Conservation (phyloP, 352 stramenopile species). For the Thraustochytrium striatum region DNA sequence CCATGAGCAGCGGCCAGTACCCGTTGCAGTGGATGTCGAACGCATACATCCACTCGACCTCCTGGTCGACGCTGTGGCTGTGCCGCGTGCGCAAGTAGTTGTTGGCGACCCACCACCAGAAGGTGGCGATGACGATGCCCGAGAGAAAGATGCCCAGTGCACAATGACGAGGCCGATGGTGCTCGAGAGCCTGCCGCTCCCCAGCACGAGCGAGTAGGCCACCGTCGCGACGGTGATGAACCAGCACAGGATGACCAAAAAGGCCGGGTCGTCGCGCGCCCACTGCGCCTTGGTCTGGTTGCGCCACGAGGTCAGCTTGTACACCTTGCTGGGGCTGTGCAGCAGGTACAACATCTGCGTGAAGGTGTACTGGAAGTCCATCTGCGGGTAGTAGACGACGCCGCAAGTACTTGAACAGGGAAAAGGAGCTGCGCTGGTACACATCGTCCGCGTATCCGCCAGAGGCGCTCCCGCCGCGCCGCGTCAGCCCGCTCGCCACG, state of each 20-base stretch:
- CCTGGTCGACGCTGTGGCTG: constrained; percentile 83
- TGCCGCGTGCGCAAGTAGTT: constrained; percentile 57
- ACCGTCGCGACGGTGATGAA: constrained; percentile 73
- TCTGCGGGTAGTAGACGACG: constrained; percentile 44
- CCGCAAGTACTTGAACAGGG: constrained; percentile 31
- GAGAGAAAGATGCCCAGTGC: constrained; percentile 50
- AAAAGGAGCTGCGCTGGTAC: neutral
- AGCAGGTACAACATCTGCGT: constrained; percentile 50
- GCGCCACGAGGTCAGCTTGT: constrained; percentile 48
- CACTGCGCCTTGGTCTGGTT: constrained; percentile 96
- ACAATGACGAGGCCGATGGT: constrained; percentile 51
- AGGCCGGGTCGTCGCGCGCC: constrained; percentile 92
- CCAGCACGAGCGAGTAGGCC: constrained; percentile 71
- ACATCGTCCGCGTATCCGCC: neutral
- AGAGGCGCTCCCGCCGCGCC: neutral
- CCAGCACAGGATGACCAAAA: constrained; percentile 87
- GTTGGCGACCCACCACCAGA: constrained; percentile 64
- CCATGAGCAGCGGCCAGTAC: constrained; percentile 93
- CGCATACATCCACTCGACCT: constrained; percentile 97
- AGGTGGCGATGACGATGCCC: constrained; percentile 58
- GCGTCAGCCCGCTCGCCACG: neutral
- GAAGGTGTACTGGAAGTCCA: constrained; percentile 65
- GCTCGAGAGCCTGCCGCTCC: constrained; percentile 56
- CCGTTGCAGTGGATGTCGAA: constrained; percentile 99
- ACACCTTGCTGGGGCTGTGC: constrained; percentile 47